Conservation (phyloP, 441 rosid species). For the Sinapis alba region DNA sequence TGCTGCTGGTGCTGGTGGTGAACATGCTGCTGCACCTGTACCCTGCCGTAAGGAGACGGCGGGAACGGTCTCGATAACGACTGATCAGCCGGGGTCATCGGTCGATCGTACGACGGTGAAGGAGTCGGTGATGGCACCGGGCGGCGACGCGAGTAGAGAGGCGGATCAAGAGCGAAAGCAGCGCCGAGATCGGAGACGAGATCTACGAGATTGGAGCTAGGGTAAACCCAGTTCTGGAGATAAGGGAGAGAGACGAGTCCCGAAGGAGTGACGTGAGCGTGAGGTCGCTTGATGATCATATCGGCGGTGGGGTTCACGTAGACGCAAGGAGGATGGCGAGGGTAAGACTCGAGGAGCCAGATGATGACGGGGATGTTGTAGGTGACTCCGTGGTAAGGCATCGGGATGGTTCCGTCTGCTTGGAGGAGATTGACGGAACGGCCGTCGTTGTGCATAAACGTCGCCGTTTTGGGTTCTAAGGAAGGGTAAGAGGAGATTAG, state of each 20-base stretch:
- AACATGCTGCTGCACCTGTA: conserved; percentile 38
- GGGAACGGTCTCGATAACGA: conserved; percentile 58
- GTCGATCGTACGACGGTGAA: no score
- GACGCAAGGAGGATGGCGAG: conserved; percentile 86
- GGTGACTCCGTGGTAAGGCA: conserved; percentile 79
- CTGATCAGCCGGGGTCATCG: conserved; percentile 34
- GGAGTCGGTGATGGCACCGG: conserved; percentile 43
- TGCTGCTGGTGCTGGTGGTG: conserved; percentile 44
- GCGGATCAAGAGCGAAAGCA: conserved; percentile 79
- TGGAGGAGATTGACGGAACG: conserved; percentile 92
- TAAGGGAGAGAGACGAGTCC: conserved; percentile 83
- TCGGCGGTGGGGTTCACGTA: conserved; percentile 95
- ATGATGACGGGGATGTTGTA: conserved; percentile 90
- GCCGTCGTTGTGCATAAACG: conserved; percentile 97
- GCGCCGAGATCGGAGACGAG: conserved; percentile 62
- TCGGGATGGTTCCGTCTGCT: conserved; percentile 92
- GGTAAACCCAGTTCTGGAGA: conserved; percentile 86
- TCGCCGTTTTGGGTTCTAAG: conserved; percentile 84
- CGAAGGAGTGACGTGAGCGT: conserved; percentile 79
- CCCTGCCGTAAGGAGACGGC: conserved; percentile 54
- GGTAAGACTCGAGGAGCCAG: conserved; percentile 95
- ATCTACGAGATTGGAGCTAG: conserved; percentile 89
- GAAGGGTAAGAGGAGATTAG: conserved; percentile 72
- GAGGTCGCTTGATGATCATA: conserved; percentile 96
- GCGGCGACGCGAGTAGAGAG: conserved; percentile 84